phyloP scores from a whole-genome alignment of 2,329 filamentous ascomycete species.

The Colletotrichum liaoningense region DNA sequence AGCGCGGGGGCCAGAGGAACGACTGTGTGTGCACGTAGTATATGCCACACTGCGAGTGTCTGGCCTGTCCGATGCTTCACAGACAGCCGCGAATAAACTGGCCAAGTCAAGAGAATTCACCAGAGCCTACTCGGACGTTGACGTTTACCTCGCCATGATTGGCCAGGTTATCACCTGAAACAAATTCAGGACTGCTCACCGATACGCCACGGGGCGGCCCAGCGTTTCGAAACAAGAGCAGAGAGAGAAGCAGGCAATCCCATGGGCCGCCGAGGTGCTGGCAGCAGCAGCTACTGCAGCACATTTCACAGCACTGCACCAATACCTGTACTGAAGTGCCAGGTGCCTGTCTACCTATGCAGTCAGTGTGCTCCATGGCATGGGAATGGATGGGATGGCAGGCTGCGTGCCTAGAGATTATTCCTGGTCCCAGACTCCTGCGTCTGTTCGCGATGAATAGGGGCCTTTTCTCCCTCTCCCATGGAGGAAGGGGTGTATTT shows the following conservation, averaged over 20 bases:
- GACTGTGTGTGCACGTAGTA: not conserved
- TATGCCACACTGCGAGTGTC: not conserved
- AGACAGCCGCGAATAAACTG: slow-evolving; percentile 18
- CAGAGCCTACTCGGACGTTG: slow-evolving; percentile 5
- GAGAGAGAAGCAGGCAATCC: slow-evolving; percentile 6
- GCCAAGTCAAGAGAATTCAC: not conserved
- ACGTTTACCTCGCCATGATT: slow-evolving; percentile 16
- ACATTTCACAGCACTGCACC: not conserved
- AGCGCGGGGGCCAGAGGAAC: not conserved
- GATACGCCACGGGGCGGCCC: slow-evolving; percentile 26
- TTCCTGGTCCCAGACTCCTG: not conserved
- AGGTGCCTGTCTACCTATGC: not conserved
- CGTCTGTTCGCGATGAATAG: not conserved
- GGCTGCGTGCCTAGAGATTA: not conserved
- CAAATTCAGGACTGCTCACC: slow-evolving; percentile 38
- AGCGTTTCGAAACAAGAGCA: slow-evolving; percentile 35
- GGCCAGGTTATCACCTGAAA: slow-evolving; percentile 34
- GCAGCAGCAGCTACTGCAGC: not conserved
- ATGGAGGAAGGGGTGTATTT: not conserved
- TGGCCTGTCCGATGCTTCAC: slow-evolving; percentile 15
- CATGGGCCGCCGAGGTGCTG: not conserved
- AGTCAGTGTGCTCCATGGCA: not conserved
- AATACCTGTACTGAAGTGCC: not conserved
- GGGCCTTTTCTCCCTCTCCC: not conserved
- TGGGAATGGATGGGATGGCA: not conserved